phyloP scores from a whole-genome alignment of 1,284 basidiomycete genomes.

The Ceratobasidium sp. region DNA sequence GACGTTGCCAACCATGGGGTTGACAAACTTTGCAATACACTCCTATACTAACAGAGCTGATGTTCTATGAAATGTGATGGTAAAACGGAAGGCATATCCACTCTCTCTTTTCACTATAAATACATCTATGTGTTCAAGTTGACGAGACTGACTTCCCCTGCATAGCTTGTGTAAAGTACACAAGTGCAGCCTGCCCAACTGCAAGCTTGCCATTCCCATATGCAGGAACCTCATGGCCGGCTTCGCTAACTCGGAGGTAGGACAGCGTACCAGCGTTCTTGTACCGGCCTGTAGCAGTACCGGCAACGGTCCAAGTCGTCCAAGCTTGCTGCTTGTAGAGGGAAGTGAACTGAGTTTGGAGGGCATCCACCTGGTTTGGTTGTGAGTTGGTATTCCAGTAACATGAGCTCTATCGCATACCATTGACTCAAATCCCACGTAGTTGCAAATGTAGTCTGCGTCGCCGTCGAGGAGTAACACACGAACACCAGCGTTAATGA shows the following conservation, averaged over 20 bases:
- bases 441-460: slow-evolving; percentile 40
- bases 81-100: neutral
- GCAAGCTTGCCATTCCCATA: slow-evolving; percentile 49
- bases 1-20: too few relatives aligned
- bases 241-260: slow-evolving; percentile 63
- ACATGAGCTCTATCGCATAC: slow-evolving; percentile 48
- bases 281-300: slow-evolving; percentile 59
- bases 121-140: neutral
- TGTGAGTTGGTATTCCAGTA: slow-evolving; percentile 27
- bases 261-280: slow-evolving; percentile 69
- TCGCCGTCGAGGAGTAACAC: slow-evolving; percentile 2
- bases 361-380: slow-evolving; percentile 53
- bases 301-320: slow-evolving; percentile 59
- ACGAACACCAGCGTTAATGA: slow-evolving; percentile 60
- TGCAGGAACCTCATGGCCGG: slow-evolving; percentile 61
- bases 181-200: slow-evolving; percentile 48
- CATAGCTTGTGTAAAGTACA: slow-evolving; percentile 47
- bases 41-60: too few relatives aligned
- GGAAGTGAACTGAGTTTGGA: slow-evolving; percentile 54
- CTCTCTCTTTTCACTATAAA: neutral
- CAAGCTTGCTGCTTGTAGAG: slow-evolving; percentile 55
- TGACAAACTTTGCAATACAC: too few relatives aligned
- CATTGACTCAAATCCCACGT: slow-evolving; percentile 65
- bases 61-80: too few relatives aligned
- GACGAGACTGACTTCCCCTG: slow-evolving; percentile 2